Evolutionary conservation across 2,329 filamentous ascomycete genomes (phyloP).

Genomic region (Aspergillus pseudoviridinutans): DNA sequence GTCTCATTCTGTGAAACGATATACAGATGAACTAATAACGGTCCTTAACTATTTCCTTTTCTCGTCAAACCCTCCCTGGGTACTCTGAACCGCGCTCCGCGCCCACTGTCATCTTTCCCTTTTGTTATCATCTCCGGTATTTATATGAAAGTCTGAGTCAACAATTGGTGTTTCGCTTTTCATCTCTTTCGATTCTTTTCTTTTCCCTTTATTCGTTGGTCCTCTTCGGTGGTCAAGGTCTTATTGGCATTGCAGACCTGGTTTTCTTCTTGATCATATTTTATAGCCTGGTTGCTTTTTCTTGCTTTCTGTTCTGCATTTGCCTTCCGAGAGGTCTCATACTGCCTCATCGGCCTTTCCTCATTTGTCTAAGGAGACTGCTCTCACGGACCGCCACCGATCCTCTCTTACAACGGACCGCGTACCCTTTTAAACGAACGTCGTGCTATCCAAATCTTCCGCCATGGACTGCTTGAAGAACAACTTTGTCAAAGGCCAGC

Average conservation of each 20-base stretch:
- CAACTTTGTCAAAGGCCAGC: conserved; percentile 32
- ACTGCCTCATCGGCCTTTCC: conserved; percentile 11
- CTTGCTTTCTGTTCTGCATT: conserved; percentile 12
- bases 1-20: conserved; percentile 26
- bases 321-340: conserved; percentile 12
- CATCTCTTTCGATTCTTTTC: conserved; percentile 14
- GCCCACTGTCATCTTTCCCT: conserved; percentile 22
- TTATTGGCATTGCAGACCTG: conserved; percentile 21
- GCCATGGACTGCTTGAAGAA: conserved; percentile 34
- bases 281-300: conserved; percentile 30
- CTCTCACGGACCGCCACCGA: conserved; percentile 1
- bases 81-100: conserved; percentile 24
- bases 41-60: conserved; percentile 35
- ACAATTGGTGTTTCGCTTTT: conserved; percentile 17
- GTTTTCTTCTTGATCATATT: conserved; percentile 22
- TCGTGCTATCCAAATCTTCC: conserved; percentile 16
- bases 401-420: conserved; percentile 4
- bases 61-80: conserved; percentile 25
- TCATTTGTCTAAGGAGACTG: conserved; percentile 5
- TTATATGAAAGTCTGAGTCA: conserved; percentile 27
- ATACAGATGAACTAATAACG: conserved; percentile 41
- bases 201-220: conserved; percentile 20
- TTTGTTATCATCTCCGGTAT: conserved; percentile 25
- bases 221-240: conserved; percentile 19
- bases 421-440: conserved; percentile 11